Conservation (phyloP, 163 green algal genomes). For the Volvox carteri region DNA sequence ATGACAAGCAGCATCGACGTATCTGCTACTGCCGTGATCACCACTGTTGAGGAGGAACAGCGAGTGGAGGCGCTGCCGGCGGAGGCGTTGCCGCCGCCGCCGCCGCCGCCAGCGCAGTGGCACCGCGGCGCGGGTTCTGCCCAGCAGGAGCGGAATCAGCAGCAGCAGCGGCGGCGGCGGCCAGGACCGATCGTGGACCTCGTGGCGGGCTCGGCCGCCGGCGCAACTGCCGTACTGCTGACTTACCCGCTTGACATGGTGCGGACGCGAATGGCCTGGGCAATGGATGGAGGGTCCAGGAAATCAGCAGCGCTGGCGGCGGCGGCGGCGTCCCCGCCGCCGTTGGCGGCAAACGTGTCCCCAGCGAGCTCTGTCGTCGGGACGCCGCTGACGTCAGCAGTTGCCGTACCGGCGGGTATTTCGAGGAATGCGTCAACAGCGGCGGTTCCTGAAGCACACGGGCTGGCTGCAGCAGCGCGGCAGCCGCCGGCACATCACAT, state of each 20-base stretch:
- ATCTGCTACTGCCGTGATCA: not conserved
- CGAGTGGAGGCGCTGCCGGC: not conserved
- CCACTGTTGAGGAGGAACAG: not conserved
- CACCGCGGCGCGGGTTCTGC: not conserved
- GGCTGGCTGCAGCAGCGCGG: not conserved
- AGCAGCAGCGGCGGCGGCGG: slow-evolving; percentile 10
- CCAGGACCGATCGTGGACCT: slow-evolving; percentile 79
- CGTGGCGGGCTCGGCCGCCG: slow-evolving; percentile 77
- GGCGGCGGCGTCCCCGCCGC: not conserved
- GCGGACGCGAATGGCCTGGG: slow-evolving; percentile 88
- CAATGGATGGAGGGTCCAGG: slow-evolving; percentile 54
- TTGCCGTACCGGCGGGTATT: not conserved
- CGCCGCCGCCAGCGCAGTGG: not conserved
- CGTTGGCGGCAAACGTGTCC: not conserved
- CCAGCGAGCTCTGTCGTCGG: not conserved
- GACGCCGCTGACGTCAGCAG: not conserved
- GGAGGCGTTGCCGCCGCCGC: not conserved
- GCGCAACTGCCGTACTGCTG: slow-evolving; percentile 84
- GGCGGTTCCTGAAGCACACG: no score
- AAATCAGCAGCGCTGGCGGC: not conserved
- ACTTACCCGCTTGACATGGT: slow-evolving; percentile 97
- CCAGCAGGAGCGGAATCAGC: no score
- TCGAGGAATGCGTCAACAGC: no score
- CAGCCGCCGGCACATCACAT: not conserved
- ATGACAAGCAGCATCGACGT: slow-evolving; percentile 31